Evolutionary conservation across 2,329 filamentous ascomycete species (phyloP), one percentile per base, ranked within the genome.

Genomic region (Aaosphaeria arxii): DNA sequence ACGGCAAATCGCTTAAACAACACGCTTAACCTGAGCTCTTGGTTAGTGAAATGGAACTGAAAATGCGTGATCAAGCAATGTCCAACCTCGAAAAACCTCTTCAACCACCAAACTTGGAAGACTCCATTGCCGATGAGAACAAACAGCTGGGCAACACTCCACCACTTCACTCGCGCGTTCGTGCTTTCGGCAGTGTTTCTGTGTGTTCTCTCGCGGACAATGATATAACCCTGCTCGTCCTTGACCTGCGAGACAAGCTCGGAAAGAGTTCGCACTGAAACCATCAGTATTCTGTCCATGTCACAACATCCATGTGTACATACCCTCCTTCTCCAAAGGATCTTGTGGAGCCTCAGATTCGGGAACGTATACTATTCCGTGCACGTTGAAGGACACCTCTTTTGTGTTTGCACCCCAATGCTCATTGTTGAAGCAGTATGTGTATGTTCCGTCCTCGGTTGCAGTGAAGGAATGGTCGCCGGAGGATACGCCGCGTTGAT

Each of bases 41-140:
- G 33, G 30, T 36, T 36, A 36, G 33, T n/a, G n/a, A 9, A 36
- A 9, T n/a, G n/a, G 33, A 9, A 36, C 40, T 5, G 11, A 11
- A 24, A 24, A 32, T 30, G 42, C 17, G 42, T 38, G 13, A 30
- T 38, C n/a, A 44, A 24, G 17, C 17, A 24, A 36, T 6, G 44
- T 39, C 56, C 50, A 69, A 86, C 84, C 85, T 96, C 91, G 69
- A 96, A 96, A 82, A 99, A 99, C 68, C 94, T 84, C 77, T 95
- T 94, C 71, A 99, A 75, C 91, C 94, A 99, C 92, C 94, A 99
- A 57, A 99, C 92, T 78, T 99, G 94, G 80, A 99, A 99, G 58
- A 96, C 78, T 52, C 91, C 94, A 78, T 97, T 90, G 63, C 88
- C 91, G 57, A 95, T 80, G 54, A 99, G 82, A 44, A 97, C 85